Evolutionary conservation across 2,329 filamentous ascomycete species (phyloP).

Genomic region (Onygenales sp.): DNA sequence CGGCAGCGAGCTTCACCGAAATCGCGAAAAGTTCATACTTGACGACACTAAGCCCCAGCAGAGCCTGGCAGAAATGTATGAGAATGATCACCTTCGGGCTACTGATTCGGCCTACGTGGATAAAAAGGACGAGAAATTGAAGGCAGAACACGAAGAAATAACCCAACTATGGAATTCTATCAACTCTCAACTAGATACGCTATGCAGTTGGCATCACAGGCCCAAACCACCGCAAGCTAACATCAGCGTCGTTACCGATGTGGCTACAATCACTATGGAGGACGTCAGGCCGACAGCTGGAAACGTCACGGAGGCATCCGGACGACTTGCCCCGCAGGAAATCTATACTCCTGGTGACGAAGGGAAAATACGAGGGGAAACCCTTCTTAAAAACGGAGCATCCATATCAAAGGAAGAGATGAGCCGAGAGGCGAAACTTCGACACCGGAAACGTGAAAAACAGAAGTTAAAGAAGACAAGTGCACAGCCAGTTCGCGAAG

Average conservation of each 20-base stretch:
- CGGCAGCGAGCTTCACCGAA: constrained; percentile 43
- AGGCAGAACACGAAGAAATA: constrained; percentile 75
- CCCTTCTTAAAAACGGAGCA: constrained; percentile 67
- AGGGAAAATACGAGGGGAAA: constrained; percentile 54
- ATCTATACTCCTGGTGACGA: constrained; percentile 74
- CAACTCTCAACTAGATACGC: constrained; percentile 69
- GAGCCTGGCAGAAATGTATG: constrained; percentile 84
- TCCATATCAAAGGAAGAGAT: constrained; percentile 78
- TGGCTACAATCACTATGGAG: constrained; percentile 88
- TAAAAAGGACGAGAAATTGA: constrained; percentile 70
- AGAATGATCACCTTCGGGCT: constrained; percentile 76
- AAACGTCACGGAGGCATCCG: constrained; percentile 48
- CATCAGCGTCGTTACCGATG: constrained; percentile 79
- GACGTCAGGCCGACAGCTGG: constrained; percentile 81
- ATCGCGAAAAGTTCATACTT: constrained; percentile 65
- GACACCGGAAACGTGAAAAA: constrained; percentile 70
- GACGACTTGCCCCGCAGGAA: constrained; percentile 86
- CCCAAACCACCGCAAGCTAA: constrained; percentile 74
- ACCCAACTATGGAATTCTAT: constrained; percentile 74
- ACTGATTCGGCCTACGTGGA: constrained; percentile 74
- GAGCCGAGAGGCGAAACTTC: constrained; percentile 72
- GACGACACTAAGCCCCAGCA: constrained; percentile 83
- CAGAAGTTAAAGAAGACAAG: constrained; percentile 64
- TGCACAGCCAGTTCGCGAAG: constrained; percentile 28
- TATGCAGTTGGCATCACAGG: constrained; percentile 92